Conservation (phyloP, 805 yeast genomes). For the Candida golubevii region DNA sequence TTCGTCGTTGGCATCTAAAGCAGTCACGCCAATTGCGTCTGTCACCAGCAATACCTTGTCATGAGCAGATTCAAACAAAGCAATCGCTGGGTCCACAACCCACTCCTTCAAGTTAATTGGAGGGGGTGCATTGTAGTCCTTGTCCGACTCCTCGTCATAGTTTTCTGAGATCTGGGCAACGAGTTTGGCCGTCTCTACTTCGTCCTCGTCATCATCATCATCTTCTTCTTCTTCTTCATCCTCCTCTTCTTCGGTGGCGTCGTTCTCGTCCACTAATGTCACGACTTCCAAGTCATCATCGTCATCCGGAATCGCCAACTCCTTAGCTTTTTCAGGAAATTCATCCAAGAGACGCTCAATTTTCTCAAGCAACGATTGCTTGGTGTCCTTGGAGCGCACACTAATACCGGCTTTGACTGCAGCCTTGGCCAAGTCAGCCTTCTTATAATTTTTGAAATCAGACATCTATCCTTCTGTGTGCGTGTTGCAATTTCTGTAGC, state of each 20-base stretch:
- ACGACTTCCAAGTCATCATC: conserved; percentile 32
- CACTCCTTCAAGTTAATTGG: conserved; percentile 37
- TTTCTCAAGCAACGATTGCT: conserved; percentile 37
- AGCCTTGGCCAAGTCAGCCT: conserved; percentile 37
- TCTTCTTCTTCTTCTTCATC: conserved; percentile 27
- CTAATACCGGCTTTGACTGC: conserved; percentile 33
- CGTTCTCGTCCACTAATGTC: conserved; percentile 31
- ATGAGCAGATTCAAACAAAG: conserved; percentile 22
- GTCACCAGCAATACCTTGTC: conserved; percentile 27
- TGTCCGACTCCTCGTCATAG: conserved; percentile 23
- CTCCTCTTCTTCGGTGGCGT: conserved; percentile 18
- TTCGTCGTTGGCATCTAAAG: conserved; percentile 31
- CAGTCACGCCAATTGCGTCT: conserved; percentile 34
- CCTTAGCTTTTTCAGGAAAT: conserved; percentile 23
- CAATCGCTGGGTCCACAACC: conserved; percentile 37
- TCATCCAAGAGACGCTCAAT: conserved; percentile 27
- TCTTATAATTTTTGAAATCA: conserved; percentile 32
- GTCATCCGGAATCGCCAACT: conserved; percentile 20
- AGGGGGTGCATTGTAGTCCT: conserved; percentile 34
- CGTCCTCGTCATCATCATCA: conserved; percentile 33
- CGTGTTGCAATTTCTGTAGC: background rate
- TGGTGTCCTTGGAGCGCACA: conserved; percentile 37
- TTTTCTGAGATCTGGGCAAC: conserved; percentile 15
- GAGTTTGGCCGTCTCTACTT: background rate
- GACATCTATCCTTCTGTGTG: conserved; percentile 22